Evolutionary conservation across 176 grass and related monocot genomes (phyloP).

Genomic region (Oryza australiensis): DNA sequence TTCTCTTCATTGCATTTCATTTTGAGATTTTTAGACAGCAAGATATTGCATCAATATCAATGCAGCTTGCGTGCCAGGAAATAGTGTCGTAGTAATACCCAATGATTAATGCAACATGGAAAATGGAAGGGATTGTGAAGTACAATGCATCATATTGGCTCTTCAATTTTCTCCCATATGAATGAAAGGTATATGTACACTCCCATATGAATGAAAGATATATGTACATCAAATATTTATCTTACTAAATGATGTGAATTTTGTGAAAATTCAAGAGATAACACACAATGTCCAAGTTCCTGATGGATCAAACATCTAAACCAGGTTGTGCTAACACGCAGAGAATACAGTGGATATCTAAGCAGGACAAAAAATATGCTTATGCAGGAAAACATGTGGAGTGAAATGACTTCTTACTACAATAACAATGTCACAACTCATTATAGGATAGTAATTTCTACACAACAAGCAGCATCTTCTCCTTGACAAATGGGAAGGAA

Average conservation of each 20-base stretch:
- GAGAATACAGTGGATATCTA: conserved; percentile 15
- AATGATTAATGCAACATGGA: conserved; percentile 17
- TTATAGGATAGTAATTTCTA: neutral
- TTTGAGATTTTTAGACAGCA: conserved; percentile 14
- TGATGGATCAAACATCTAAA: conserved; percentile 5
- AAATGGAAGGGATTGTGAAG: conserved; percentile 3
- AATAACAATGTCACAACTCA: neutral
- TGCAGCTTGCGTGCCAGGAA: neutral
- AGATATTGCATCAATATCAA: conserved; percentile 1
- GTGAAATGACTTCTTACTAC: conserved; percentile 5
- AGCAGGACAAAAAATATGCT: conserved; percentile 3
- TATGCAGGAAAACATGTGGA: neutral
- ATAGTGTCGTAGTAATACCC: conserved; percentile 17
- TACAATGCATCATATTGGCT: neutral
- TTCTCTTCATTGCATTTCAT: neutral
- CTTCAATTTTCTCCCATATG: conserved; percentile 15
- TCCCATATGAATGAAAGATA: conserved; percentile 5
- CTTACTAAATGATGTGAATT: neutral
- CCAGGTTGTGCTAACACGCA: neutral
- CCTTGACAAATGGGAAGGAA: neutral
- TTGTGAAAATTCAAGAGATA: neutral
- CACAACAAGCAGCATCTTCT: neutral
- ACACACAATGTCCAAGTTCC: neutral
- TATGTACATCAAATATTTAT: neutral
- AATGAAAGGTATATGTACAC: neutral